Base-by-base conservation (phyloP, 2,329 filamentous ascomycete genomes). In the Cladosporium phlei region DNA sequence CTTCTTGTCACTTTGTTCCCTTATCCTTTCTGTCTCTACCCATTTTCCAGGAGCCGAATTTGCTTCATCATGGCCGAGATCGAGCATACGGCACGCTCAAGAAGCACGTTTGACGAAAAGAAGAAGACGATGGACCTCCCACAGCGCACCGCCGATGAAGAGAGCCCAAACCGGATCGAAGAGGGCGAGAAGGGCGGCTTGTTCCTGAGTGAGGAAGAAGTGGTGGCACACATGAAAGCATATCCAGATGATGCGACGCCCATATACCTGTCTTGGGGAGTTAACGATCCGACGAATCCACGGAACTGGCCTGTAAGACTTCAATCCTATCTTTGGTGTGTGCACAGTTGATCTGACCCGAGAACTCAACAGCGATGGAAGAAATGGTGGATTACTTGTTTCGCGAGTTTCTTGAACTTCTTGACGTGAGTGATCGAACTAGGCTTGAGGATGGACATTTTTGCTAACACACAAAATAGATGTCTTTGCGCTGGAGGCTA, bases 381-480 rank as follows among this genome's bases (percentile, higher is more conserved):
- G 21, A 67, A 67, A 48, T 70, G 68, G 68, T 70, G 68, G 49
- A 69, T 69, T 29, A 69, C 66, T 5, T 55, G 59, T 24, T 55
- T 70, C n/a, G 65, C 62, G 16, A 65, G 69, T 48, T 58, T 64
- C 49, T 53, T 70, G 17, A 60, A 60, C 29, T 51, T 57, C 51
- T 29, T 56, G 39, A 50, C 54, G 27, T 49, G 33, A 24, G 35
- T 49, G 14, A 8, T 10, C 17, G 14, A 7, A 20, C 10, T 2
- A 12, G 9, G 14, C 3, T 11, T 4, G 3, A 22, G 32, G 3
- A 25, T 17, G 17, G 21, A 17, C 3, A 25, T 8, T 12, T 14
- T 16, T 43, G 21, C 39, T 43, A 14, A 35, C 12, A 5, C 3
- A 20, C 21, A 9, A 19, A 5, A 3, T 10, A 38, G 42, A 19